Evolutionary conservation across 2,329 filamentous ascomycete species (phyloP).

Genomic region (Leptographium radiaticola): DNA sequence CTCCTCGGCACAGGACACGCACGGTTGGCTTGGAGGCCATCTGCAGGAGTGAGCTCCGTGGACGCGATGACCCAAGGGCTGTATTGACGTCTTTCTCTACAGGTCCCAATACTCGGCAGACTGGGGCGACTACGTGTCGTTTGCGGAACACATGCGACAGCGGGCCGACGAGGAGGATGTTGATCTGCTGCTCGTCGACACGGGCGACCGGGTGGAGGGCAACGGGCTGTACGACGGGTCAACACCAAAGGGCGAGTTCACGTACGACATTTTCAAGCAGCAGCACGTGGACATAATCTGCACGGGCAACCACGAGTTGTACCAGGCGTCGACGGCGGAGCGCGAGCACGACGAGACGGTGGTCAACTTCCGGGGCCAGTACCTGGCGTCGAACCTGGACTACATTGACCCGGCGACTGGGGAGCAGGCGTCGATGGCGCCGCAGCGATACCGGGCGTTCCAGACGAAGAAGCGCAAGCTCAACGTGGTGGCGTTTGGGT

Average conservation of each 20-base stretch:
- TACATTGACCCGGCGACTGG: conserved; percentile 57
- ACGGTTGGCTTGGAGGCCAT: conserved; percentile 93
- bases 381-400: conserved; percentile 86
- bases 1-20: conserved; percentile 46
- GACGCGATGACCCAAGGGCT: too few relatives aligned
- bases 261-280: conserved; percentile 73
- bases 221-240: conserved; percentile 92
- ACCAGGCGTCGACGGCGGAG: conserved; percentile 64
- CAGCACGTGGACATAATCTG: conserved; percentile 76
- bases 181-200: conserved; percentile 89
- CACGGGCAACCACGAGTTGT: conserved; percentile 91
- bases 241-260: conserved; percentile 74
- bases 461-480: conserved; percentile 81
- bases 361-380: conserved; percentile 66
- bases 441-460: conserved; percentile 71
- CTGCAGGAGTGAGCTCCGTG: conserved; percentile 59
- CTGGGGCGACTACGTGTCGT: conserved; percentile 96
- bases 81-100: not conserved
- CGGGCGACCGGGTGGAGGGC: conserved; percentile 82
- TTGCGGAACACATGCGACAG: conserved; percentile 67
- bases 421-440: conserved; percentile 61
- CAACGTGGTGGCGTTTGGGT: conserved; percentile 77
- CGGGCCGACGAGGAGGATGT: conserved; percentile 65
- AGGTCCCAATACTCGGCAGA: conserved; percentile 87
- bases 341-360: conserved; percentile 70